Base-by-base conservation (phyloP, 768 basidiomycete species). In the Cystobasidium ongulense region DNA sequence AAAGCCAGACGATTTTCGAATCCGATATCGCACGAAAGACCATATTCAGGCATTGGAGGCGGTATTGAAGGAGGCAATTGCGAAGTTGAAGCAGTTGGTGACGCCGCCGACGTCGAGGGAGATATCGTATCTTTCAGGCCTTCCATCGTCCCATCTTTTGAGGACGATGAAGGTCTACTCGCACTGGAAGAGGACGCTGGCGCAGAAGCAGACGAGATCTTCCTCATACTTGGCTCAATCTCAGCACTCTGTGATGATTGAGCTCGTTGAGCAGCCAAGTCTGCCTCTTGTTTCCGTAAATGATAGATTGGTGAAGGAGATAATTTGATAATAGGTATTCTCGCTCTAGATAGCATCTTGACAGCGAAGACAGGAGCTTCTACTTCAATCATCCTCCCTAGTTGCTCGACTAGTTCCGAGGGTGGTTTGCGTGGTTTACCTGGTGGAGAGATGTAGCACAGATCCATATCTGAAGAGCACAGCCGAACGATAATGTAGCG, bases 301-400 rank as follows among this genome's bases (percentile, higher is more conserved):
- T 59, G 57, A 29, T 59, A 59, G 80, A 10, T 59, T 4, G 57
- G 57, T 13, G 57, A 59, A 5, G 57, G 57, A 27, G 57, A 59
- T 29, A 99, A 85, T 84, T 99, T 99, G 80, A 99, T 92, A 80
- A 99, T 99, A 38, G 95, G 95, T 84, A 98, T 97, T 78, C 95
- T 89, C 13, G 95, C 95, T 82, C 93, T 90, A 11, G 95, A 94
- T 27, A 99, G 84, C 13, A 92, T 89, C 81, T 98, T 97, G 83
- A 98, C 94, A 79, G 90, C 88, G 80, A 95, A 23, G 65, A 54
- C 35, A 67, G 63, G 85, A 87, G 75, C 78, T 94, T 95, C 92
- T 81, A 91, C 87, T 83, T 95, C 91, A 27, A 98, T 87, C 73
- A 97, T 84, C 82, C 93, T 90, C 54, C 92, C 93, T 54, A 97